Evolutionary conservation across 495 filamentous ascomycete species (phyloP).

Genomic region (Penicillium simplicissimum): DNA sequence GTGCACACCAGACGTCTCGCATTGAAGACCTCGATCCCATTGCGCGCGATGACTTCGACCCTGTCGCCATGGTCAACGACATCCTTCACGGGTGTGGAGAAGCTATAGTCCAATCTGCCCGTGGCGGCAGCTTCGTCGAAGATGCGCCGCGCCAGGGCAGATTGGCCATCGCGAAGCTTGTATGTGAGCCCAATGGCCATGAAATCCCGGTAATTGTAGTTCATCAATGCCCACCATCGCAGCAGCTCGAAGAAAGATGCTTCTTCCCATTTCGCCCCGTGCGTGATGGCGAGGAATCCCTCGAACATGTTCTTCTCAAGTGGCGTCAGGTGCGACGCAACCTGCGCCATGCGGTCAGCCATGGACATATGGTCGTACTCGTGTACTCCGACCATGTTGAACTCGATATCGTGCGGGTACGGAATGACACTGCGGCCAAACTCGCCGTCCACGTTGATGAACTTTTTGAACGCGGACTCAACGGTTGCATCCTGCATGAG

Average conservation of each 20-base stretch:
- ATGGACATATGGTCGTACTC: slow-evolving; percentile 20
- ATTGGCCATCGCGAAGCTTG: slow-evolving; percentile 24
- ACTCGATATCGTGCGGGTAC: slow-evolving; percentile 19
- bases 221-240: slow-evolving; percentile 20
- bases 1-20: not conserved
- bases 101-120: not conserved
- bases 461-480: slow-evolving; percentile 1
- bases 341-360: not conserved
- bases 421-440: slow-evolving; percentile 19
- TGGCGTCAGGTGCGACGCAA: not conserved
- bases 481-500: not conserved
- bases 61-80: not conserved
- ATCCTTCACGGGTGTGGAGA: not conserved
- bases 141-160: slow-evolving; percentile 18
- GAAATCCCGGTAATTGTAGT: slow-evolving; percentile 3
- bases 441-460: slow-evolving; percentile 16
- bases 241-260: slow-evolving; percentile 24
- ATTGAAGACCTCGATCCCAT: not conserved
- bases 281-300: not conserved
- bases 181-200: slow-evolving; percentile 19
- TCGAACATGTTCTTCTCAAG: not conserved
- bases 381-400: slow-evolving; percentile 9
- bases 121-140: slow-evolving; percentile 15
- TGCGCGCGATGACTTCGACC: not conserved
- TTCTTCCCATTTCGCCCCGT: slow-evolving; percentile 1